Conservation (phyloP, 192 early-diverging fungal genomes). For the Pilobolus umbonatus region DNA sequence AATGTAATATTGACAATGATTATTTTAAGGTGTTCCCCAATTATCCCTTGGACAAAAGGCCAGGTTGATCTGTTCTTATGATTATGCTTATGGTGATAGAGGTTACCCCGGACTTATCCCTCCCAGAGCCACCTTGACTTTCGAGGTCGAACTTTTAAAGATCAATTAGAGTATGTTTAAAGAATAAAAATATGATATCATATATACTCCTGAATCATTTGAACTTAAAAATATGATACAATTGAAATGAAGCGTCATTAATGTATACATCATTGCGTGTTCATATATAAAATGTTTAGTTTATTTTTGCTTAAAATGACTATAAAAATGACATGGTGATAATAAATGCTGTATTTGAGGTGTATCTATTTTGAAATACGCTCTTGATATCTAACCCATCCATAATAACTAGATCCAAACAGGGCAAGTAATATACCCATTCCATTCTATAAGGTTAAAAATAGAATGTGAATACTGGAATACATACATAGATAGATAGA, state of each 20-base stretch:
- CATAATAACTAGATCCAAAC: slow-evolving; percentile 55
- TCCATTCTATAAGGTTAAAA: slow-evolving; percentile 41
- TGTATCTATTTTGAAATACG: slow-evolving; percentile 39
- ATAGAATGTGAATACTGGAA: slow-evolving; percentile 6
- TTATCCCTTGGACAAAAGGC: slow-evolving; percentile 89
- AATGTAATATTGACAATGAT: not conserved
- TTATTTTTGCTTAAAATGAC: no score
- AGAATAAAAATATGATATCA: not conserved
- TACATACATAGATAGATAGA: not conserved
- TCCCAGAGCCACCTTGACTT: slow-evolving; percentile 31
- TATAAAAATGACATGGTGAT: no score
- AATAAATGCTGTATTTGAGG: not conserved
- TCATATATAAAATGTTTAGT: no score
- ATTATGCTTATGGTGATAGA: slow-evolving; percentile 51
- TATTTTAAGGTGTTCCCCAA: slow-evolving; percentile 79
- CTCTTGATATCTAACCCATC: slow-evolving; percentile 53
- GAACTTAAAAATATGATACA: no score
- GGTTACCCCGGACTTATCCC: slow-evolving; percentile 39
- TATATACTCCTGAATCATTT: no score
- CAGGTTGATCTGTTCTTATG: slow-evolving; percentile 75
- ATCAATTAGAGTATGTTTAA: slow-evolving; percentile 18
- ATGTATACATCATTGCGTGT: no score
- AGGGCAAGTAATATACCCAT: slow-evolving; percentile 53
- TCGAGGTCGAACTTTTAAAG: slow-evolving; percentile 33
- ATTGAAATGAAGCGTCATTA: no score